phyloP scores from a whole-genome alignment of 148 eudicot species.

The Rhododendron simsii region DNA sequence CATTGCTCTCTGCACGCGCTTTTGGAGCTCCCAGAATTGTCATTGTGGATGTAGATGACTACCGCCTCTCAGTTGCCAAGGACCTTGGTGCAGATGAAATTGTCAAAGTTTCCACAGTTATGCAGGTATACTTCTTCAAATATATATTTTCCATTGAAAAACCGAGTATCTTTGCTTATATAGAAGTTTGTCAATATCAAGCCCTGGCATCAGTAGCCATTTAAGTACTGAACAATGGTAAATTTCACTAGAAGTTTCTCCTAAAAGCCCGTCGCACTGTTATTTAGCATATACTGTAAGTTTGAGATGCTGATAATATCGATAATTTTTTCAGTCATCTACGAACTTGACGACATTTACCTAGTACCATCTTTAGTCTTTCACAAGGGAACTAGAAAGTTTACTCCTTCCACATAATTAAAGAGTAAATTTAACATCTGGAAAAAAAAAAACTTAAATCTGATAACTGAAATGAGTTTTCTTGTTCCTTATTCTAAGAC shows the following conservation, averaged over 20 bases:
- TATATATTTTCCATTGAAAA: background rate
- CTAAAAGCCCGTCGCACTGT: background rate
- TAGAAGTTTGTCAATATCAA: background rate
- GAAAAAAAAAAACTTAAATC: background rate
- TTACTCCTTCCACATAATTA: background rate
- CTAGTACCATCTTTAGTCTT: background rate
- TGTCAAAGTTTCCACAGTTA: conserved; percentile 61
- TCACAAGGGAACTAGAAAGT: background rate
- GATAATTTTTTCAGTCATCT: background rate
- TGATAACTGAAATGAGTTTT: background rate
- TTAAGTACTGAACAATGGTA: background rate
- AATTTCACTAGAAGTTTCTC: background rate
- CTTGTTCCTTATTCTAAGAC: background rate
- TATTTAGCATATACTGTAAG: background rate
- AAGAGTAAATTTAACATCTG: background rate
- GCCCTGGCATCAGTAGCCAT: background rate
- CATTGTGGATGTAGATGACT: conserved; percentile 71
- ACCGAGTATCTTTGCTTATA: background rate
- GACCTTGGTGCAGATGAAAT: conserved; percentile 71
- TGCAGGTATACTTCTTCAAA: conserved; percentile 36
- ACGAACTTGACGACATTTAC: background rate
- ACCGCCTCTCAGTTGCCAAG: conserved; percentile 75
- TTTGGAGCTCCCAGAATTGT: conserved; percentile 80
- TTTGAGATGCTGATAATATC: background rate
- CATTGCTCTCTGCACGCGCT: conserved; percentile 90